A percentile compares a stretch with the other conserved stretches of the same genome.
Evolutionary conservation across 495 filamentous ascomycete genomes (phyloP).

Genomic region (Gamarada debralockiae): DNA sequence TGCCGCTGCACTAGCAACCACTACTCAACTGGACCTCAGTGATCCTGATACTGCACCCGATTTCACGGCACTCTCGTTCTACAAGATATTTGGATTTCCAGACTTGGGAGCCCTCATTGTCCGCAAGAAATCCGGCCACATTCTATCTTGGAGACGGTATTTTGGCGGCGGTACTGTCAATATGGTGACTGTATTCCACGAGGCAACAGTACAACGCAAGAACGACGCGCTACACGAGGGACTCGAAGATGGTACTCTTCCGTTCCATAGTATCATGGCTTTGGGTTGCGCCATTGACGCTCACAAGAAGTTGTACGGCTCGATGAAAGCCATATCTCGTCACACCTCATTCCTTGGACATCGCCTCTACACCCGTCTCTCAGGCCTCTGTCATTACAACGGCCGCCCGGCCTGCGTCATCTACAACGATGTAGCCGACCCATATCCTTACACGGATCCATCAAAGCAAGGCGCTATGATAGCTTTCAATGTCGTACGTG

Average conservation of each 20-base stretch:
- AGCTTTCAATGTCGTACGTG: constrained; percentile 60
- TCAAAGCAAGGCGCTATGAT: constrained; percentile 64
- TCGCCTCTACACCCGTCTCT: constrained; percentile 47
- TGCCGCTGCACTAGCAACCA: constrained; percentile 69
- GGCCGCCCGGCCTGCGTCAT: constrained; percentile 52
- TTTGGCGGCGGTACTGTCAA: constrained; percentile 79
- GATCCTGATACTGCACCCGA: constrained; percentile 61
- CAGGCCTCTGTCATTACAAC: constrained; percentile 53
- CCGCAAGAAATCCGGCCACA: constrained; percentile 55
- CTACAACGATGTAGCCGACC: constrained; percentile 49
- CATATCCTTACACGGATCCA: constrained; percentile 48
- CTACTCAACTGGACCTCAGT: constrained; percentile 57
- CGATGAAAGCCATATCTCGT: constrained; percentile 55
- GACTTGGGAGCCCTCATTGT: constrained; percentile 71
- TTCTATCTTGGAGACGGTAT: constrained; percentile 60
- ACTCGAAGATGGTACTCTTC: constrained; percentile 74
- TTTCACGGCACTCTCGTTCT: constrained; percentile 68
- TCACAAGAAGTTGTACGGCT: constrained; percentile 57
- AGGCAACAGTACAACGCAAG: constrained; percentile 61
- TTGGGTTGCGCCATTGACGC: constrained; percentile 65
- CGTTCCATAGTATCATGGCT: constrained; percentile 74
- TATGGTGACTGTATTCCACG: constrained; percentile 56
- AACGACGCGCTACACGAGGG: constrained; percentile 52
- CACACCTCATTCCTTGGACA: constrained; percentile 57
- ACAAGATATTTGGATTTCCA: constrained; percentile 82